A percentile compares a stretch with the other conserved stretches of the same genome.
phyloP scores from a whole-genome alignment of 2,329 filamentous ascomycete species.

The Colletotrichum horii region DNA sequence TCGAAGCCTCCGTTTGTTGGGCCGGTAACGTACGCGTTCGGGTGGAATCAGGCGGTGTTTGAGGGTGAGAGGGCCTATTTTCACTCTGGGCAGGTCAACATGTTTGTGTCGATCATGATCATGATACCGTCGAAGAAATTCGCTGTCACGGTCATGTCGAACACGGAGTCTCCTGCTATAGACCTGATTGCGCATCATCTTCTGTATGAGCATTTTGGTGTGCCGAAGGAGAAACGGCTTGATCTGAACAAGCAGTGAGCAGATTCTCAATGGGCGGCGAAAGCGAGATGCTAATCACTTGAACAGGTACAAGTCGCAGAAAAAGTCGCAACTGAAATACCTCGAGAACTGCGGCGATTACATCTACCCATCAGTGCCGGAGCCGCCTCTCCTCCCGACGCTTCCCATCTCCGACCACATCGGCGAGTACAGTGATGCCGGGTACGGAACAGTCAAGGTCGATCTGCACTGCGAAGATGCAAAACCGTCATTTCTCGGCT shows the following conservation, averaged over 20 bases:
- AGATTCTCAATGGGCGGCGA: background rate
- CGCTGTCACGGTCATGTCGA: slow-evolving; percentile 35
- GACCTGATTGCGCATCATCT: slow-evolving; percentile 31
- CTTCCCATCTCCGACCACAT: slow-evolving; percentile 46
- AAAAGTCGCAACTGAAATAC: background rate
- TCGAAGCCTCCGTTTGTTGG: slow-evolving; percentile 20
- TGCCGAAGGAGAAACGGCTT: slow-evolving; percentile 21
- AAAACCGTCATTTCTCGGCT: background rate
- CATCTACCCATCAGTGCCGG: slow-evolving; percentile 19
- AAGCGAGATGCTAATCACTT: background rate
- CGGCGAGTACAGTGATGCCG: slow-evolving; percentile 41
- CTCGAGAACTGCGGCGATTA: slow-evolving; percentile 23
- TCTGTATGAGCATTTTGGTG: slow-evolving; percentile 32
- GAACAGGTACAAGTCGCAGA: background rate
- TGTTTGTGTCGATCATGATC: slow-evolving; percentile 31
- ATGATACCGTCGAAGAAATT: slow-evolving; percentile 38
- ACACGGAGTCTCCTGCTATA: slow-evolving; percentile 17
- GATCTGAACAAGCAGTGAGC: slow-evolving; percentile 22
- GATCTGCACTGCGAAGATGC: slow-evolving; percentile 16
- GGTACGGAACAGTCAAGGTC: slow-evolving; percentile 25
- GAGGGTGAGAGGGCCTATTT: slow-evolving; percentile 31
- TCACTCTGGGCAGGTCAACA: slow-evolving; percentile 33
- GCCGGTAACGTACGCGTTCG: slow-evolving; percentile 31
- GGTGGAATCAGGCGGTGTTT: slow-evolving; percentile 31
- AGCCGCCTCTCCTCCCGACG: slow-evolving; percentile 32